These are phyloP conservation scores for Mimosa pudica DNA, from an alignment of 306 rosid species.

Conservation along the genomic window DNA sequence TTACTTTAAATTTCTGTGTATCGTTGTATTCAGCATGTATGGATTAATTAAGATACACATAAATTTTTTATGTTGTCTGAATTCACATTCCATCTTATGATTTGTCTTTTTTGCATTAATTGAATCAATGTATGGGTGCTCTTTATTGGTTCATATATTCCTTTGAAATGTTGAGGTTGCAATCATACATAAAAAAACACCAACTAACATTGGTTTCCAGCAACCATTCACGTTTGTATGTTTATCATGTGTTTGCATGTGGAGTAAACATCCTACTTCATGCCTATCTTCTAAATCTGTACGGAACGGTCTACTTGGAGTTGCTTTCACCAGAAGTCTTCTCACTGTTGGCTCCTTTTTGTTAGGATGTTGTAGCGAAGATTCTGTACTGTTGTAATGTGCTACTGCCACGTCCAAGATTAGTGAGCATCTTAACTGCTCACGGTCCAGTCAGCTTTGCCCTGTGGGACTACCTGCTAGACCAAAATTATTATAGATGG, in stretches of 20 bases:
- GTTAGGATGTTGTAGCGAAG: constrained; percentile 72
- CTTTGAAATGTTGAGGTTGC: background rate
- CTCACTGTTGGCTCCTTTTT: constrained; percentile 20
- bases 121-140: background rate
- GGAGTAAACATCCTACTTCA: background rate
- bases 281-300: background rate
- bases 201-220: background rate
- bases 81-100: background rate
- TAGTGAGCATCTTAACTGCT: constrained; percentile 74
- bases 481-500: constrained; percentile 29
- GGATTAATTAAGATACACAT: background rate
- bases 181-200: background rate
- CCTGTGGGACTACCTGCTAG: constrained; percentile 54
- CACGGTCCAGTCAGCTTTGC: constrained; percentile 67
- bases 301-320: background rate
- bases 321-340: constrained; percentile 17
- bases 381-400: constrained; percentile 56
- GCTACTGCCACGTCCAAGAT: constrained; percentile 47
- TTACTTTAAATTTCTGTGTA: background rate
- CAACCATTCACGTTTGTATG: background rate
- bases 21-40: background rate
- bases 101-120: background rate
- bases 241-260: background rate
- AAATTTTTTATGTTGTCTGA: too few relatives aligned
- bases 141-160: too few relatives aligned